Base-by-base conservation (phyloP, 441 rosid species). In the Hura crepitans region DNA sequence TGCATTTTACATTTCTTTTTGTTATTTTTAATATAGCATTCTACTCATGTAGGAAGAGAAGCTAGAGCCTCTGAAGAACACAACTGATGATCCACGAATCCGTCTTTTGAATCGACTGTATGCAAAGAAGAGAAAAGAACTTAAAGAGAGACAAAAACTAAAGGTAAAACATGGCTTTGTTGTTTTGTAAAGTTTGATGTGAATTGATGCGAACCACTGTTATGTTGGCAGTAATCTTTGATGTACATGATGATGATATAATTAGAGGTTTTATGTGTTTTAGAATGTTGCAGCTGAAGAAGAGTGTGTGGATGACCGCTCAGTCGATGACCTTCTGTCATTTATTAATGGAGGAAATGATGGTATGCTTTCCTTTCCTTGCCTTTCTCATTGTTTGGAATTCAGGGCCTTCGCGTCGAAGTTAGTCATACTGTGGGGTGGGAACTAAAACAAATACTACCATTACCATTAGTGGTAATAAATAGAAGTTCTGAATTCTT, bases 271-370 rank as follows among this genome's bases (percentile, higher is more conserved):
- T 62, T 78, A 59, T 66, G 17, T 85, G 69, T 73, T 74, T 46
- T 81, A 92, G 97, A 81, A 73, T 70, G 76, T 79, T 30, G 95
- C 86, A 85, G 85, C 83, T 76, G 92, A 86, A 73, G 90, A 86
- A 81, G 96, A 86, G 50, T 82, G 6, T 68, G 89, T 81, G 2
- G 97, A 92, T 71, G 98, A 89, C 59, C 96, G 96, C 50, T 92
- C 98, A 51, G 97, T 90, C 75, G 98, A 92, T 81, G 98, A 90
- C 51, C 96, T 92, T 42, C 79, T 89, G 74, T 87, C 97, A 37
- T 92, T 82, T 81, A 92, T 90, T 53, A 92, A 92, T 78, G 90
- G 98, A 62, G 89, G 69, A 68, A 71, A 76, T 77, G 79, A 72
- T 83, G 92, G 97, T 89, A 84, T 61, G 57, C 54, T 49, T 59